These are phyloP conservation scores for Leucaena leucocephala DNA, from an alignment of 306 rosid species.

Conservation along the genomic window DNA sequence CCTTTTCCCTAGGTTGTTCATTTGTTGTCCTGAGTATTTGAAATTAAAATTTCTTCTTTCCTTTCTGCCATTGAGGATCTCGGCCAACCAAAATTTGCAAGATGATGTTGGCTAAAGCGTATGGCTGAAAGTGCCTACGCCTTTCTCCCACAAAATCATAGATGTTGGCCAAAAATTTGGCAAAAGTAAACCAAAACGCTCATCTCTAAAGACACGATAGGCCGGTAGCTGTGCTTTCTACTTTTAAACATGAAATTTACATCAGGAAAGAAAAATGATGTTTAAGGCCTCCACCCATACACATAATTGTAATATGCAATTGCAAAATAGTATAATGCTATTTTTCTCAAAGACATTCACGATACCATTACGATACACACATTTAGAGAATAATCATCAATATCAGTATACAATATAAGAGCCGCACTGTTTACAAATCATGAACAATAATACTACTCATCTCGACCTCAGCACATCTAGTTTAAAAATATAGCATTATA, in stretches of 20 bases:
- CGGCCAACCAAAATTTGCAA: neutral
- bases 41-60: neutral
- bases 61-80: neutral
- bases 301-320: neutral
- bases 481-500: neutral
- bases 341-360: neutral
- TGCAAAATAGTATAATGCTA: neutral
- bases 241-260: neutral
- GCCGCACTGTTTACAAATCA: neutral
- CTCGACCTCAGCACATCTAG: neutral
- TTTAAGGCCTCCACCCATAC: neutral
- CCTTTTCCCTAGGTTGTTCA: neutral
- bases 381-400: neutral
- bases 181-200: neutral
- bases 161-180: neutral
- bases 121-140: neutral
- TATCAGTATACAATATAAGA: neutral
- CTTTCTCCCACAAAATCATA: neutral
- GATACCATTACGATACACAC: neutral
- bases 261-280: neutral
- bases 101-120: neutral
- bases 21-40: neutral
- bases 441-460: neutral
- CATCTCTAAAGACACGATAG: neutral
- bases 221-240: neutral